Conservation (phyloP, 225 moss, liverwort and hornwort genomes). For the Physcomitrium patens region DNA sequence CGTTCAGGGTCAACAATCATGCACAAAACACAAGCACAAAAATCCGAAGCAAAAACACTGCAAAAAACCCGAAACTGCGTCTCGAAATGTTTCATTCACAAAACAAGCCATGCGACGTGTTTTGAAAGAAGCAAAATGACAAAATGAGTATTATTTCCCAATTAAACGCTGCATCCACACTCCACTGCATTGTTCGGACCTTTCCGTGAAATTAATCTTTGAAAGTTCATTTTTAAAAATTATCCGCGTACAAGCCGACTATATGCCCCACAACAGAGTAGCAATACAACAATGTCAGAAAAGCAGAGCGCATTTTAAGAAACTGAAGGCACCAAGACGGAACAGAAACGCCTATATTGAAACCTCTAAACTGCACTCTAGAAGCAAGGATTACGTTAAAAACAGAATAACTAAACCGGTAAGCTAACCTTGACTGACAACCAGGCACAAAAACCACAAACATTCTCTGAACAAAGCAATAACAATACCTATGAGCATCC, state of each 20-base stretch:
- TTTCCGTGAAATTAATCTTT: not conserved
- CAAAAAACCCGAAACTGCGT: not conserved
- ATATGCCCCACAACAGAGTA: conserved; percentile 5
- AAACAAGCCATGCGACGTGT: no score
- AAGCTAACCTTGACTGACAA: not conserved
- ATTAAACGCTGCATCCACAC: no score
- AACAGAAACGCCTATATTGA: no score
- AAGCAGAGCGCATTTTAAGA: not conserved
- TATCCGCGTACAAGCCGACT: no score
- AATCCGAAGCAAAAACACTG: not conserved
- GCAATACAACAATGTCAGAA: not conserved
- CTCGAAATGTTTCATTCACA: not conserved
- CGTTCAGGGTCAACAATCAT: no score
- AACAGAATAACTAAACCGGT: not conserved
- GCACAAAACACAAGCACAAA: not conserved
- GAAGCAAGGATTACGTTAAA: not conserved
- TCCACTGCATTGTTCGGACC: no score
- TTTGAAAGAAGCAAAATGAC: not conserved
- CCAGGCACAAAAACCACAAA: not conserved
- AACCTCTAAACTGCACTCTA: not conserved
- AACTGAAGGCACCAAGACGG: not conserved
- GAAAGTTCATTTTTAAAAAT: no score
- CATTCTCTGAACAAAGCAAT: not conserved
- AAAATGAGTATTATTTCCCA: not conserved
- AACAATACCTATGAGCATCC: conserved; percentile 3